Conservation (phyloP, 2,329 filamentous ascomycete species). For the Uncinocarpus reesii region DNA sequence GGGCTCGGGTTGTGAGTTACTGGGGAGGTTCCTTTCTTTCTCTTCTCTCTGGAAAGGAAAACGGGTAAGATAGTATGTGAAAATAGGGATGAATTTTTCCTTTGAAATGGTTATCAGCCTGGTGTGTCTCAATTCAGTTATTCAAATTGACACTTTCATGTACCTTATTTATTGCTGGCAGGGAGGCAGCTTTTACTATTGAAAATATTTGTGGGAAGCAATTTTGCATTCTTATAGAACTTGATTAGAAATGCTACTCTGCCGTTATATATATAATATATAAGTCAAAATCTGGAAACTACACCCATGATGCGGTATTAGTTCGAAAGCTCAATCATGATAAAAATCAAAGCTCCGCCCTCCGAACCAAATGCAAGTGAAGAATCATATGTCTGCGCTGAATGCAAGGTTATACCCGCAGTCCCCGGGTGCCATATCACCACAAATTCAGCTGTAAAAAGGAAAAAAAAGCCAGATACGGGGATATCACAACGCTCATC, state of each 20-base stretch:
- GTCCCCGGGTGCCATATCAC: too few relatives aligned
- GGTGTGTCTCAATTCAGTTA: slow-evolving; percentile 1
- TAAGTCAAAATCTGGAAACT: too few relatives aligned
- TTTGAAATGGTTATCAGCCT: neutral
- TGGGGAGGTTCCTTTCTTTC: neutral
- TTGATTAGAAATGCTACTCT: too few relatives aligned
- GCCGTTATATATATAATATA: too few relatives aligned
- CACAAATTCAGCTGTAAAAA: too few relatives aligned
- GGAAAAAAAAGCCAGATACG: neutral
- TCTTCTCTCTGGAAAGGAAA: neutral
- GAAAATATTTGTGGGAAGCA: too few relatives aligned
- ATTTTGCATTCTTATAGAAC: too few relatives aligned
- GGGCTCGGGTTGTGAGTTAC: neutral
- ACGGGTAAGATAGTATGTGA: neutral
- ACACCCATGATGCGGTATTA: too few relatives aligned
- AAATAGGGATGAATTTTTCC: neutral
- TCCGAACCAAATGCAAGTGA: neutral
- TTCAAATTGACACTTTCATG: neutral
- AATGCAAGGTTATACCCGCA: too few relatives aligned
- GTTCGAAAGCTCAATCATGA: too few relatives aligned
- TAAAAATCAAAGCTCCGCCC: neutral
- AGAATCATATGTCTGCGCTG: neutral
- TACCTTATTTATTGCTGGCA: slow-evolving; percentile 2
- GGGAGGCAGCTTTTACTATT: too few relatives aligned
- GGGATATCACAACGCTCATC: neutral